Conservation (phyloP, 2,329 filamentous ascomycete genomes). For the Hawksworthiomyces lignivorus region DNA sequence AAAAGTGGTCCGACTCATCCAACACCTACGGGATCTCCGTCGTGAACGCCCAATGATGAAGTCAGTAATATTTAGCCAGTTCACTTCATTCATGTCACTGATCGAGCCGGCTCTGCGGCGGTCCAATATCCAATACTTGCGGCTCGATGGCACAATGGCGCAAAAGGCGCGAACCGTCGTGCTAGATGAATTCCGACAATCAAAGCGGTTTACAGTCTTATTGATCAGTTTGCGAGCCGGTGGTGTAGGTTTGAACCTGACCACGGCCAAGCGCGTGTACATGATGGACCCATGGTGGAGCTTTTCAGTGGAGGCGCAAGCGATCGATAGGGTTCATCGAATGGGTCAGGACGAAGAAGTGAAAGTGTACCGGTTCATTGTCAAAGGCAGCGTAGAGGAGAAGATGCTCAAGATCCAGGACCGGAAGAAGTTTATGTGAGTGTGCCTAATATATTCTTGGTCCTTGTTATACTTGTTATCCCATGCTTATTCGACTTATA, state of each 20-base stretch:
- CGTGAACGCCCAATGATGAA: constrained; percentile 63
- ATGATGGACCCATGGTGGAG: constrained; percentile 99
- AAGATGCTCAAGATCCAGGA: constrained; percentile 93
- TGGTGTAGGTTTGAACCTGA: constrained; percentile 89
- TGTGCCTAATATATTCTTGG: no score
- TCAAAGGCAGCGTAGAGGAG: constrained; percentile 86
- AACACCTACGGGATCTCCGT: constrained; percentile 63
- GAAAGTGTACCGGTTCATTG: constrained; percentile 78
- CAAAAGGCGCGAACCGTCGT: constrained; percentile 79
- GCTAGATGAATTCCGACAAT: constrained; percentile 60
- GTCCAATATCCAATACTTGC: constrained; percentile 69
- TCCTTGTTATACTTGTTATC: background rate
- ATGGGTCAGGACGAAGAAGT: constrained; percentile 92
- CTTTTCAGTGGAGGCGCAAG: constrained; percentile 92
- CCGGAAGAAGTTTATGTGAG: constrained; percentile 90
- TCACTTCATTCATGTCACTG: constrained; percentile 89
- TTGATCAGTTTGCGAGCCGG: constrained; percentile 82
- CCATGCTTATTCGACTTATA: background rate
- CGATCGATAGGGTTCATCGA: constrained; percentile 92
- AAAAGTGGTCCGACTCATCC: constrained; percentile 76
- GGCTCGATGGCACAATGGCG: constrained; percentile 83
- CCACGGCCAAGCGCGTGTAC: constrained; percentile 79
- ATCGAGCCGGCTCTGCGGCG: constrained; percentile 73
- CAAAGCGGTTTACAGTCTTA: constrained; percentile 60
- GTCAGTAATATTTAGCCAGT: constrained; percentile 92